Percentiles rank a stretch among this genome's conserved stretches.
Evolutionary conservation across 2,329 filamentous ascomycete genomes (phyloP).

Genomic region (Xylaria sp.): DNA sequence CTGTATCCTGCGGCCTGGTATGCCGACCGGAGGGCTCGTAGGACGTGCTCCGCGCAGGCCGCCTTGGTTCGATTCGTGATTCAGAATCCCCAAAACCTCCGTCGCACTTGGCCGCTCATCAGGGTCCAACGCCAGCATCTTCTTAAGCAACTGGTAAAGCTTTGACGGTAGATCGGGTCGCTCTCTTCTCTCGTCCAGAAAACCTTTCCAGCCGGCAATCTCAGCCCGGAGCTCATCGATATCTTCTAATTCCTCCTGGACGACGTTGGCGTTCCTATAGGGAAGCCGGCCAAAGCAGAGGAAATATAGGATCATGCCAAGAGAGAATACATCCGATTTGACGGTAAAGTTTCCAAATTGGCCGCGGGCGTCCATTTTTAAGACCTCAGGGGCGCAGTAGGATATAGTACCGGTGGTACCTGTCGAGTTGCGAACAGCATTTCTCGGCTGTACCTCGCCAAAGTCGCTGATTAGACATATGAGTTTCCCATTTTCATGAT

Average conservation of each 20-base stretch:
- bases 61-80: slow-evolving; percentile 69
- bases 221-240: slow-evolving; percentile 85
- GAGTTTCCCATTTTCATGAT: slow-evolving; percentile 76
- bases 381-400: slow-evolving; percentile 95
- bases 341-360: slow-evolving; percentile 92
- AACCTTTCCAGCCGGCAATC: slow-evolving; percentile 88
- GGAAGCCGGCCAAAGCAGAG: slow-evolving; percentile 94
- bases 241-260: slow-evolving; percentile 93
- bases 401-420: slow-evolving; percentile 96
- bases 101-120: slow-evolving; percentile 82
- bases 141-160: slow-evolving; percentile 85
- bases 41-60: slow-evolving; percentile 53
- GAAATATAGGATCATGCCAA: slow-evolving; percentile 98
- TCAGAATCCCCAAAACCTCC: slow-evolving; percentile 84
- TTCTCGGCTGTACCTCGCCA: slow-evolving; percentile 91
- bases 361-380: slow-evolving; percentile 75
- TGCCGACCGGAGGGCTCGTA: slow-evolving; percentile 53
- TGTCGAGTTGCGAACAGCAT: slow-evolving; percentile 84
- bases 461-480: slow-evolving; percentile 96
- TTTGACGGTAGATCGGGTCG: slow-evolving; percentile 86
- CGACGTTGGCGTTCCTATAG: slow-evolving; percentile 82
- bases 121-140: slow-evolving; percentile 81
- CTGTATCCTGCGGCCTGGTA: slow-evolving; percentile 62
- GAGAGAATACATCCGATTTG: slow-evolving; percentile 97
- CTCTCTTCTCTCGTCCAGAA: slow-evolving; percentile 78